A percentile compares a stretch with the other conserved stretches of the same genome.
phyloP scores from a whole-genome alignment of 495 filamentous ascomycete species.

The Aspergillus nanangensis region DNA sequence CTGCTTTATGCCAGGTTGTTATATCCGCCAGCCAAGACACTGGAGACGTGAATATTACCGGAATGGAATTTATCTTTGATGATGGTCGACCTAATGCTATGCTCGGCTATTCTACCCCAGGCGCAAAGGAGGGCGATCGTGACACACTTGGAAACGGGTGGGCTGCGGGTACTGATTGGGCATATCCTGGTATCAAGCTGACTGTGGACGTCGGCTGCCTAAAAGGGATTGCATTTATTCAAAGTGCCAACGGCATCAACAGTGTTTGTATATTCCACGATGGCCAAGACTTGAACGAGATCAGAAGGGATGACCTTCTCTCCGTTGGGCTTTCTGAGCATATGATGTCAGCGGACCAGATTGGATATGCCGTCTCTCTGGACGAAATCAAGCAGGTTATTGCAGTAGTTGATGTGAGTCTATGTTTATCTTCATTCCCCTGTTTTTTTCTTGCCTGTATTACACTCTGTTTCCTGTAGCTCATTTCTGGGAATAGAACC shows the following conservation, averaged over 20 bases:
- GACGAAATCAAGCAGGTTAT: neutral
- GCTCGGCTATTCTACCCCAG: neutral
- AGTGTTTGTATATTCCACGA: neutral
- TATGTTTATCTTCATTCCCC: neutral
- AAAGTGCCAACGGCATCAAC: neutral
- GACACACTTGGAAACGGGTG: no score
- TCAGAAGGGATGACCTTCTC: neutral
- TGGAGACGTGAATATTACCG: neutral
- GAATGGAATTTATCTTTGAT: conserved; percentile 4
- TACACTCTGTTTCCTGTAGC: no score
- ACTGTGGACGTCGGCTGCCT: neutral
- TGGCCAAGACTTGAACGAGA: neutral
- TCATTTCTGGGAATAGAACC: no score
- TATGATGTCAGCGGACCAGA: neutral
- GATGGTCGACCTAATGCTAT: neutral
- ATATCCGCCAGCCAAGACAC: neutral
- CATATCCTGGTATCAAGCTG: neutral
- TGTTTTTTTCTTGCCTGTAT: neutral
- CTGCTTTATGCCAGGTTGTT: neutral
- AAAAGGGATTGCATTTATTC: neutral
- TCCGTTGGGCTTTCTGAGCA: neutral
- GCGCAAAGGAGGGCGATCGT: neutral
- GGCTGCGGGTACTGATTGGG: neutral
- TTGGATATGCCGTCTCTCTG: neutral
- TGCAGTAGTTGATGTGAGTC: conserved; percentile 2